phyloP scores from a whole-genome alignment of 495 filamentous ascomycete genomes.

The Staphylotrichum tortipilum region DNA sequence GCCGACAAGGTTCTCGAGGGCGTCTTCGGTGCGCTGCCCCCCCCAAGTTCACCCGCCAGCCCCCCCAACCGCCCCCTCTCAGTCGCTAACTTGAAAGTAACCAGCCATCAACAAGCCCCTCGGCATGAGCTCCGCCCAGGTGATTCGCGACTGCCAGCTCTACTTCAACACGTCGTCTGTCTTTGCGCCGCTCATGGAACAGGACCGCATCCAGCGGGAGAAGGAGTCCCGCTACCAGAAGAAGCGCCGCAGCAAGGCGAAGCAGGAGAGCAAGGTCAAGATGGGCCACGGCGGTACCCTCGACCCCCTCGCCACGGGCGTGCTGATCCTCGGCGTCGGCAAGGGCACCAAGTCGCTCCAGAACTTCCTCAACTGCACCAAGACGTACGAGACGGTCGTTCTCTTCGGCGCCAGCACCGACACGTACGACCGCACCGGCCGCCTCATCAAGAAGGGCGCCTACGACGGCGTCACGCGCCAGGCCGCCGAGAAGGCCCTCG shows the following conservation, averaged over 20 bases:
- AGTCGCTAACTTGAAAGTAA: background rate
- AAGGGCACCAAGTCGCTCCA: slow-evolving; percentile 76
- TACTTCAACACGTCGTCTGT: slow-evolving; percentile 71
- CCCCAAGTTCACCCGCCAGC: background rate
- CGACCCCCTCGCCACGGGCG: slow-evolving; percentile 87
- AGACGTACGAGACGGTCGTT: slow-evolving; percentile 82
- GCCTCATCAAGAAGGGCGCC: slow-evolving; percentile 60
- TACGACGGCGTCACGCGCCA: slow-evolving; percentile 73
- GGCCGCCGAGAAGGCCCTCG: slow-evolving; percentile 66
- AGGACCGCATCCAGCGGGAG: slow-evolving; percentile 44
- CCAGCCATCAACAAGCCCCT: slow-evolving; percentile 88
- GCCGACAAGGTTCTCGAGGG: slow-evolving; percentile 60
- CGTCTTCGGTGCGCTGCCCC: slow-evolving; percentile 51
- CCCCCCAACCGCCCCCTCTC: background rate
- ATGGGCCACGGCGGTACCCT: slow-evolving; percentile 95
- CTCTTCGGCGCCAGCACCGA: slow-evolving; percentile 91
- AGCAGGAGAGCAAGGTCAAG: slow-evolving; percentile 64
- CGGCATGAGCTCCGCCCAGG: slow-evolving; percentile 75
- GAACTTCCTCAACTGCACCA: slow-evolving; percentile 75
- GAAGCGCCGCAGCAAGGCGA: slow-evolving; percentile 42
- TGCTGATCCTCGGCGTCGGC: slow-evolving; percentile 80
- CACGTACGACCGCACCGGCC: slow-evolving; percentile 79
- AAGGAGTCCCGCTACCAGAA: slow-evolving; percentile 48
- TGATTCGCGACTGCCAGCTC: slow-evolving; percentile 71
- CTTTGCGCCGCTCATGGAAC: slow-evolving; percentile 65